Conservation (phyloP, 2,329 filamentous ascomycete species). For the Trichoderma afroharzianum region DNA sequence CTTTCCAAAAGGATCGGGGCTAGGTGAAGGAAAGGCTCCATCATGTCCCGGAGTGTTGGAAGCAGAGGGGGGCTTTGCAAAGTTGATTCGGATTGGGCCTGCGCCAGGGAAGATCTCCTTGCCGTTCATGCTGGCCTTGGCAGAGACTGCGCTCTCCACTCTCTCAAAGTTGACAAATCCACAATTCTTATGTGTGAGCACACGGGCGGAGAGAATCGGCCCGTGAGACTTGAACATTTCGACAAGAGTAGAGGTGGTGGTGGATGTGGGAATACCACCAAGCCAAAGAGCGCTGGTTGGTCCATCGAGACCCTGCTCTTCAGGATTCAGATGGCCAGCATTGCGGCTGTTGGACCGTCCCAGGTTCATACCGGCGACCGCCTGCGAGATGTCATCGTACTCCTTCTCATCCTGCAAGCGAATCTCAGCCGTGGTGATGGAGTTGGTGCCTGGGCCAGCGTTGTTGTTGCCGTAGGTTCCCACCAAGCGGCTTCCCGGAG, state of each 20-base stretch:
- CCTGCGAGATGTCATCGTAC: constrained; percentile 75
- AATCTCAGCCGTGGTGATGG: constrained; percentile 72
- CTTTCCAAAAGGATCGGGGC: constrained; percentile 76
- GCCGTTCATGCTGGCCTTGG: constrained; percentile 83
- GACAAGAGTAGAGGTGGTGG: constrained; percentile 88
- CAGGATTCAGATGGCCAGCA: constrained; percentile 64
- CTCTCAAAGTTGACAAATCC: constrained; percentile 97
- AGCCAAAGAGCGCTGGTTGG: constrained; percentile 95
- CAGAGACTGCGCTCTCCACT: constrained; percentile 83
- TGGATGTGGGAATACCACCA: constrained; percentile 94
- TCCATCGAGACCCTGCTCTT: constrained; percentile 79
- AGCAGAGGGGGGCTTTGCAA: constrained; percentile 89
- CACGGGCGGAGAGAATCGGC: constrained; percentile 82
- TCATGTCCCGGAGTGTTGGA: constrained; percentile 87
- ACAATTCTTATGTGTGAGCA: constrained; percentile 97
- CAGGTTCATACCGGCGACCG: constrained; percentile 77
- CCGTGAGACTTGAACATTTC: constrained; percentile 96
- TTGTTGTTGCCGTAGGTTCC: constrained; percentile 73
- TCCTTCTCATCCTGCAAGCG: constrained; percentile 71
- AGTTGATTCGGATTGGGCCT: constrained; percentile 91
- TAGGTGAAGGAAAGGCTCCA: constrained; percentile 83
- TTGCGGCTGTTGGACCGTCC: constrained; percentile 62
- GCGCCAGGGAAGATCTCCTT: constrained; percentile 98
- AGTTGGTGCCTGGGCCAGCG: constrained; percentile 63
- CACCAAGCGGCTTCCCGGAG: constrained; percentile 62